Percentiles rank a stretch among this genome's conserved stretches.
phyloP scores from a whole-genome alignment of 805 yeast species.

The Kregervanrija fluxuum region DNA sequence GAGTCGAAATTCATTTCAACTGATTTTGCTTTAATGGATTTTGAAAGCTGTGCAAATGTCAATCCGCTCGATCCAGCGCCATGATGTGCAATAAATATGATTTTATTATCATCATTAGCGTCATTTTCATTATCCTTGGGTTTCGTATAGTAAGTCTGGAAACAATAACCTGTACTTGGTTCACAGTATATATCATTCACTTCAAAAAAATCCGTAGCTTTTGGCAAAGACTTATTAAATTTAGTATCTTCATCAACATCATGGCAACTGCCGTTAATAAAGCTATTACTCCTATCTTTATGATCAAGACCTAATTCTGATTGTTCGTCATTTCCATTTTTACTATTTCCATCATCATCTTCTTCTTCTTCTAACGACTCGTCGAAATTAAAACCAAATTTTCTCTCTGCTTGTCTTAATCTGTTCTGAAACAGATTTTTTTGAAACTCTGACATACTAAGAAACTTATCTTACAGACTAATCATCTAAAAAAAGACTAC shows the following conservation, averaged over 20 bases:
- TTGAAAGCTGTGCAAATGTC: constrained; percentile 57
- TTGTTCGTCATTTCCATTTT: constrained; percentile 7
- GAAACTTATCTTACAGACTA: no score
- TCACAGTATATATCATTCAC: constrained; percentile 18
- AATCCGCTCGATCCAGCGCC: constrained; percentile 92
- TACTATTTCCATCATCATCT: constrained; percentile 11
- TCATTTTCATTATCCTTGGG: constrained; percentile 30
- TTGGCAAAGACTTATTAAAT: not conserved
- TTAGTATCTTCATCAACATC: not conserved
- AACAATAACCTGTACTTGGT: constrained; percentile 23
- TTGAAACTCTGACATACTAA: constrained; percentile 23
- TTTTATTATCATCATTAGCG: constrained; percentile 31
- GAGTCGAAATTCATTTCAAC: constrained; percentile 21
- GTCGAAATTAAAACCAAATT: constrained; percentile 14
- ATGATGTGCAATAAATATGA: constrained; percentile 69
- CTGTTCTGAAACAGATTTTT: constrained; percentile 18
- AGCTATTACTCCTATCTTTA: no score
- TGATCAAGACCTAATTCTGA: not conserved
- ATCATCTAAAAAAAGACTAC: no score
- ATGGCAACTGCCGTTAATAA: no score
- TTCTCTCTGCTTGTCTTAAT: constrained; percentile 16
- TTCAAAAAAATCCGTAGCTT: constrained; percentile 26
- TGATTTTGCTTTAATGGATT: constrained; percentile 34
- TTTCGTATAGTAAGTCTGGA: constrained; percentile 51
- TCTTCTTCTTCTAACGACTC: constrained; percentile 9